phyloP scores from a whole-genome alignment of 129 eudicot species.

The Saussurea involucrata region DNA sequence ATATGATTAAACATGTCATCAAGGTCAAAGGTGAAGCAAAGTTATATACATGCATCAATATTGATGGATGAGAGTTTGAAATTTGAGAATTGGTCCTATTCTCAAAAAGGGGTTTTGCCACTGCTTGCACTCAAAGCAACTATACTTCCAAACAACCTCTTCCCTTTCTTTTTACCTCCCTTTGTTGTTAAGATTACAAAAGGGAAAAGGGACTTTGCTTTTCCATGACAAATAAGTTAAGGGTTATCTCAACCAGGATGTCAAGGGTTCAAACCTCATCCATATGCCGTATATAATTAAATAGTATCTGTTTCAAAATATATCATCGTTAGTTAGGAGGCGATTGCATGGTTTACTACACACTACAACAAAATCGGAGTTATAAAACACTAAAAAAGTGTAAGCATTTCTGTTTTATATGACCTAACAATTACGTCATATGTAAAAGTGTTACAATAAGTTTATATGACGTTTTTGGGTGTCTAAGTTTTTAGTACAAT shows the following conservation, averaged over 20 bases:
- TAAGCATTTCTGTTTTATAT: neutral
- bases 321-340: neutral
- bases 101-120: conserved; percentile 20
- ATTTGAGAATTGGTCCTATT: conserved; percentile 15
- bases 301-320: neutral
- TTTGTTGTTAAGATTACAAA: conserved; percentile 33
- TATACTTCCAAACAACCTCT: conserved; percentile 16
- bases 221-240: neutral
- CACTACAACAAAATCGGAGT: neutral
- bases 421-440: neutral
- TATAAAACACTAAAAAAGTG: neutral
- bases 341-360: neutral
- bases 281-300: neutral
- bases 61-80: conserved; percentile 9
- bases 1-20: conserved; percentile 31
- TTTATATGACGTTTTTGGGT: neutral
- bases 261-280: neutral
- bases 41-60: conserved; percentile 4
- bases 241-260: neutral
- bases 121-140: conserved; percentile 34
- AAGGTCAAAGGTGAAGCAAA: conserved; percentile 29
- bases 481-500: neutral
- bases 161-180: conserved; percentile 25
- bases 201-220: conserved; percentile 27
- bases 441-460: neutral